These are phyloP conservation scores for Russula sp. DNA, from an alignment of 768 basidiomycete species.

Conservation along the genomic window DNA sequence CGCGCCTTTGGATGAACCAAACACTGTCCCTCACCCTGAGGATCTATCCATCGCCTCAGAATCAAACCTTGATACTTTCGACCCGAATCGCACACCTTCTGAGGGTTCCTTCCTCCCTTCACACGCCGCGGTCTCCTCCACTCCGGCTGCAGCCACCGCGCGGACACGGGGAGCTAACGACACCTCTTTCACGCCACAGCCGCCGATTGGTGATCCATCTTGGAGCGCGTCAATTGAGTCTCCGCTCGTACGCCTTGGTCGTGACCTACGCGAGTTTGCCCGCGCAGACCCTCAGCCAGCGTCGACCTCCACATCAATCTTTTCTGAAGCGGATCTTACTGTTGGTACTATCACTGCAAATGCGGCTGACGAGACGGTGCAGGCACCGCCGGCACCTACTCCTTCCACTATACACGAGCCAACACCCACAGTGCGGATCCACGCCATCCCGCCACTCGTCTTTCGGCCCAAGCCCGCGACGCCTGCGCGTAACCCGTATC, in stretches of 20 bases:
- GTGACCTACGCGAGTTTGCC: slow-evolving; percentile 53
- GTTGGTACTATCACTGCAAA: neutral
- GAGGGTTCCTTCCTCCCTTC: slow-evolving; percentile 73
- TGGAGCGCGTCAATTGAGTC: slow-evolving; percentile 75
- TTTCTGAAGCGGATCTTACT: slow-evolving; percentile 20
- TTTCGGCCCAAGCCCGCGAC: slow-evolving; percentile 50
- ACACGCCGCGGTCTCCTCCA: slow-evolving; percentile 70
- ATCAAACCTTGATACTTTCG: slow-evolving; percentile 25
- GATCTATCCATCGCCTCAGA: slow-evolving; percentile 22
- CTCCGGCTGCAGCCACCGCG: slow-evolving; percentile 47
- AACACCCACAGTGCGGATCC: slow-evolving; percentile 20
- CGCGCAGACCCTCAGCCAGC: slow-evolving; percentile 34
- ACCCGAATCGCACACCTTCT: slow-evolving; percentile 44
- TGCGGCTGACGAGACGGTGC: neutral
- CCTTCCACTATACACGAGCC: neutral
- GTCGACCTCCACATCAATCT: slow-evolving; percentile 23
- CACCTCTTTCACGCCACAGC: slow-evolving; percentile 2
- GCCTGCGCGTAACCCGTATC: slow-evolving; percentile 55
- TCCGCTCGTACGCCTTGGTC: slow-evolving; percentile 61
- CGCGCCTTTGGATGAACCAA: neutral
- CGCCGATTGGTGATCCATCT: slow-evolving; percentile 37
- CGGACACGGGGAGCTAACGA: neutral
- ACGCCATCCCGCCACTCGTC: slow-evolving; percentile 45
- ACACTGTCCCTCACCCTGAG: slow-evolving; percentile 4
- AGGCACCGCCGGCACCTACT: neutral